Conservation (phyloP, 208 protist species). For the Crithidia expoeki region DNA sequence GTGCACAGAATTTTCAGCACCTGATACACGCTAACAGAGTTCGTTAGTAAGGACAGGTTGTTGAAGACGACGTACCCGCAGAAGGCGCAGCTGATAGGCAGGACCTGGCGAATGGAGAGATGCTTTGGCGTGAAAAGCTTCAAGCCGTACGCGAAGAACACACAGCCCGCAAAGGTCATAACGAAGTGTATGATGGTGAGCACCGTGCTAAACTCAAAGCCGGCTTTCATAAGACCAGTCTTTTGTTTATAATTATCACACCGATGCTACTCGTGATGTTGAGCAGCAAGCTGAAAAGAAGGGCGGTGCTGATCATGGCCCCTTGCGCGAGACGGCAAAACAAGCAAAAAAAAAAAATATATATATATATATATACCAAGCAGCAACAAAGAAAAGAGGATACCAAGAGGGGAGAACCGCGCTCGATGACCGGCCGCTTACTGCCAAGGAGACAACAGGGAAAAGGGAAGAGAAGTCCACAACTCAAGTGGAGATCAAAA, state of each 20-base stretch:
- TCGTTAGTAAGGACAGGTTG: slow-evolving; percentile 85
- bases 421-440: too few relatives aligned
- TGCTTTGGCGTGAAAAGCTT: slow-evolving; percentile 45
- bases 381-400: slow-evolving; percentile 4
- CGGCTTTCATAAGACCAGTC: slow-evolving; percentile 59
- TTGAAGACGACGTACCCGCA: slow-evolving; percentile 89
- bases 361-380: neutral
- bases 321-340: neutral
- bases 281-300: slow-evolving; percentile 53
- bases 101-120: slow-evolving; percentile 42
- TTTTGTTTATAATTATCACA: slow-evolving; percentile 81
- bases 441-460: too few relatives aligned
- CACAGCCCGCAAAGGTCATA: slow-evolving; percentile 64
- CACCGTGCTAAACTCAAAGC: slow-evolving; percentile 67
- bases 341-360: slow-evolving; percentile 27
- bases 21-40: slow-evolving; percentile 88
- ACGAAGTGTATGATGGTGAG: slow-evolving; percentile 82
- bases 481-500: too few relatives aligned
- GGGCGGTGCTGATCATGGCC: slow-evolving; percentile 14
- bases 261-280: slow-evolving; percentile 78
- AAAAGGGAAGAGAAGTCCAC: neutral
- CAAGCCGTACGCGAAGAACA: slow-evolving; percentile 46
- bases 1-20: slow-evolving; percentile 87
- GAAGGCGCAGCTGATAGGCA: slow-evolving; percentile 78
- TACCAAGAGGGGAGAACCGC: too few relatives aligned